These are phyloP conservation scores for Globisporangium cederbergense DNA, from an alignment of 352 stramenopile genomes.

Conservation along the genomic window DNA sequence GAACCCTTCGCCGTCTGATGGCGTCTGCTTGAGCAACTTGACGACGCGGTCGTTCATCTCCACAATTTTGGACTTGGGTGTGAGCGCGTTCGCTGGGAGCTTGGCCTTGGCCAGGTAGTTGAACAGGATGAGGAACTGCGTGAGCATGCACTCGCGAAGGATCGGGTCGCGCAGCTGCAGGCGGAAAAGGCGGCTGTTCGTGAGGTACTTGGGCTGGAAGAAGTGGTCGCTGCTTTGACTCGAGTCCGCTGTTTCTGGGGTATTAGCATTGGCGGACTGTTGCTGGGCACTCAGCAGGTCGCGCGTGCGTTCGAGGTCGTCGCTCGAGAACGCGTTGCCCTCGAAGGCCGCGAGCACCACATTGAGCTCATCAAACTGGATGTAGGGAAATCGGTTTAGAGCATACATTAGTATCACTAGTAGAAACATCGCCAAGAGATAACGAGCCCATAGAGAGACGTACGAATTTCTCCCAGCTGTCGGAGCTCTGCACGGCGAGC, in stretches of 20 bases:
- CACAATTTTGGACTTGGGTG: conserved; percentile 54
- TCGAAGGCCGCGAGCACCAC: conserved; percentile 80
- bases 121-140: conserved; percentile 84
- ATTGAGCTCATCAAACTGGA: conserved; percentile 71
- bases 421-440: neutral
- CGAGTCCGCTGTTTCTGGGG: conserved; percentile 1
- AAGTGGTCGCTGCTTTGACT: conserved; percentile 61
- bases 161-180: conserved; percentile 90
- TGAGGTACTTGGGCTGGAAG: conserved; percentile 92
- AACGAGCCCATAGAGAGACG: conserved; percentile 18
- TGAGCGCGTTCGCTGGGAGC: conserved; percentile 38
- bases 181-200: conserved; percentile 88
- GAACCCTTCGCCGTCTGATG: conserved; percentile 82
- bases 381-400: neutral
- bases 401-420: neutral
- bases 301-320: conserved; percentile 68
- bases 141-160: conserved; percentile 86
- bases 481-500: conserved; percentile 51
- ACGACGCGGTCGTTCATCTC: conserved; percentile 73
- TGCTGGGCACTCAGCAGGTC: conserved; percentile 36
- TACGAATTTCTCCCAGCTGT: conserved; percentile 85
- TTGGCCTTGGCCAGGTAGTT: conserved; percentile 68
- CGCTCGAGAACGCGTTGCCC: conserved; percentile 80
- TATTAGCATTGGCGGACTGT: neutral
- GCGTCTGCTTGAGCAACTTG: conserved; percentile 79